phyloP scores from a whole-genome alignment of 768 basidiomycete genomes.

The Leccinellum luteum region DNA sequence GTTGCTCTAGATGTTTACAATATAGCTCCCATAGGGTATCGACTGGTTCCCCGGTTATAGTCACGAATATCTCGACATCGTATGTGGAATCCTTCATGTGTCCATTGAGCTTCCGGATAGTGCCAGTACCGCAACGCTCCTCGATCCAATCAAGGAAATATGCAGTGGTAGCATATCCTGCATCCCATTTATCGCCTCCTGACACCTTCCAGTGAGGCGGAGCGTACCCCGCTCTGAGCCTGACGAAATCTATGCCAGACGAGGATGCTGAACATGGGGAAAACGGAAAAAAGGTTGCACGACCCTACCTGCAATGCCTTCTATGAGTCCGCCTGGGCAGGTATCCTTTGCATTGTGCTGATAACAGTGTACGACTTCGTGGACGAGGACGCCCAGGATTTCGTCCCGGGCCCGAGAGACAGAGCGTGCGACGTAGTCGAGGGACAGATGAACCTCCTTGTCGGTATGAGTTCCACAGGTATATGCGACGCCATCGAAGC shows the following conservation, averaged over 20 bases:
- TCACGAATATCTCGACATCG: slow-evolving; percentile 49
- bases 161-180: slow-evolving; percentile 70
- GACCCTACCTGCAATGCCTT: slow-evolving; percentile 72
- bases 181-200: slow-evolving; percentile 60
- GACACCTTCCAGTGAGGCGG: slow-evolving; percentile 71
- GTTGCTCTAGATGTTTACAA: slow-evolving; percentile 36
- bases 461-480: slow-evolving; percentile 52
- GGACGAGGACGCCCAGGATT: slow-evolving; percentile 66
- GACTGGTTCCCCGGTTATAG: slow-evolving; percentile 51
- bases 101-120: slow-evolving; percentile 57
- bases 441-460: slow-evolving; percentile 76
- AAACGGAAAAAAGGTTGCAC: background rate
- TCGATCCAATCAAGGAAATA: slow-evolving; percentile 75
- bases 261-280: background rate
- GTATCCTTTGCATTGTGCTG: slow-evolving; percentile 62
- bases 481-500: slow-evolving; percentile 71
- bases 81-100: slow-evolving; percentile 49
- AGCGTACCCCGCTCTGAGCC: slow-evolving; percentile 51
- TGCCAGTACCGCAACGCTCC: slow-evolving; percentile 47
- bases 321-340: slow-evolving; percentile 69
- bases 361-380: slow-evolving; percentile 79
- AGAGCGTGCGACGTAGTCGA: slow-evolving; percentile 55
- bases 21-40: slow-evolving; percentile 60
- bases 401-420: slow-evolving; percentile 50
- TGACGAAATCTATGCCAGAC: slow-evolving; percentile 75